phyloP scores from a whole-genome alignment of 345 rosid genomes.

The Eucalyptus regnans region DNA sequence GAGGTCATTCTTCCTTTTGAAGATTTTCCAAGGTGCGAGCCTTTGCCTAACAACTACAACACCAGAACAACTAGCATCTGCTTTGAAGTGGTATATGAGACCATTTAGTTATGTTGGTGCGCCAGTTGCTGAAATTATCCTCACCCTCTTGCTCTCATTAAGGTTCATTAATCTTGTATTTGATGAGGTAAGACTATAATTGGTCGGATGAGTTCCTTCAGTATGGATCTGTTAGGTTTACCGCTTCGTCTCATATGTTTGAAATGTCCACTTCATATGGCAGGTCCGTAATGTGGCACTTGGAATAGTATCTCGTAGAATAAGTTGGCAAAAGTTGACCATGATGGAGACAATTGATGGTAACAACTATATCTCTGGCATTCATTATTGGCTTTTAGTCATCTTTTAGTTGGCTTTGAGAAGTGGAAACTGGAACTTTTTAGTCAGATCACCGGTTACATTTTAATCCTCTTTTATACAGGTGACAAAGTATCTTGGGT shows the following conservation, averaged over 20 bases:
- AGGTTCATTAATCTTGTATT: conserved; percentile 85
- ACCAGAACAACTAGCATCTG: conserved; percentile 86
- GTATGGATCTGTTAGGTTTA: neutral
- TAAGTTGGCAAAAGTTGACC: conserved; percentile 78
- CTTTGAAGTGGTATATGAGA: conserved; percentile 78
- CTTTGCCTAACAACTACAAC: conserved; percentile 89
- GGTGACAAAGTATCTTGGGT: neutral
- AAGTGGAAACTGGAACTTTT: neutral
- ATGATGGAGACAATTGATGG: conserved; percentile 72
- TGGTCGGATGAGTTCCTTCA: neutral
- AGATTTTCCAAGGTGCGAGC: conserved; percentile 92
- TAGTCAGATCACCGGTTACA: neutral
- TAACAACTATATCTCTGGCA: conserved; percentile 2
- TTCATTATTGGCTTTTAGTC: neutral
- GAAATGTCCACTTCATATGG: neutral
- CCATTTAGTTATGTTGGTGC: conserved; percentile 66
- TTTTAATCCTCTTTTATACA: neutral
- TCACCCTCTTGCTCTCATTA: conserved; percentile 79
- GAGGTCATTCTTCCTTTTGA: conserved; percentile 5
- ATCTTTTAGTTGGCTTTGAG: neutral
- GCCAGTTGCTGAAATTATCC: conserved; percentile 81
- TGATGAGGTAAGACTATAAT: conserved; percentile 52
- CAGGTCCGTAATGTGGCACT: conserved; percentile 83
- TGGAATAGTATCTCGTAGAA: conserved; percentile 88
- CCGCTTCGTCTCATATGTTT: neutral